Evolutionary conservation across 164 flowering plant species (phyloP).

Genomic region (Chimonanthus salicifolius): DNA sequence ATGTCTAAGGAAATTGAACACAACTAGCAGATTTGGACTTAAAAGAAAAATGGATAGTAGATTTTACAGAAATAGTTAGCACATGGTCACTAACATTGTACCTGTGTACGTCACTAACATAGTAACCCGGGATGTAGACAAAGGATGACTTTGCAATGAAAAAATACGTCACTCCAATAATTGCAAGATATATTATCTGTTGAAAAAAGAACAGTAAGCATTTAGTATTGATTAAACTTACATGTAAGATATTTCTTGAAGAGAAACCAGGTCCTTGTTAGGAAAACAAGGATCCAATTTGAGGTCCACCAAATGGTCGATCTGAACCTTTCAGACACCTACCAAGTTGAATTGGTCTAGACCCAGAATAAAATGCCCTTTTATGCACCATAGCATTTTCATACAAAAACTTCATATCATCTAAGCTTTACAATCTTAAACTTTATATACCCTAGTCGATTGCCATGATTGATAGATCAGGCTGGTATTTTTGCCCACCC

Average conservation of each 20-base stretch:
- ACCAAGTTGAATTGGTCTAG: too few relatives aligned
- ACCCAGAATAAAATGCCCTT: too few relatives aligned
- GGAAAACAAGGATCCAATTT: too few relatives aligned
- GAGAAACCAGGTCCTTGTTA: not conserved
- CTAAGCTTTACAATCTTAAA: too few relatives aligned
- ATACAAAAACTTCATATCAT: too few relatives aligned
- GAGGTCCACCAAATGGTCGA: too few relatives aligned
- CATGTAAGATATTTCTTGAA: not conserved
- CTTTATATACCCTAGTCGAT: too few relatives aligned
- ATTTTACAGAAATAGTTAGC: not conserved
- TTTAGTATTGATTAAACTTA: not conserved
- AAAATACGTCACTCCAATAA: constrained; percentile 67
- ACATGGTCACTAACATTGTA: constrained; percentile 15
- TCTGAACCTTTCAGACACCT: too few relatives aligned
- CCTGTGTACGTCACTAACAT: constrained; percentile 76
- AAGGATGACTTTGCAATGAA: constrained; percentile 56
- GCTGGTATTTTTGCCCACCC: too few relatives aligned
- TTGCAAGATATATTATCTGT: constrained; percentile 54
- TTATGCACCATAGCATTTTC: too few relatives aligned
- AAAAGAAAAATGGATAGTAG: not conserved
- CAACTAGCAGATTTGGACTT: not conserved
- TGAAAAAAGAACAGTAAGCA: not conserved
- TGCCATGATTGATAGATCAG: too few relatives aligned
- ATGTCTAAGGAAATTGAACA: not conserved
- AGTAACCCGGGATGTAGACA: constrained; percentile 75